Conservation (phyloP, 1,284 basidiomycete species). For the Microbotryum silenes-acaulis region DNA sequence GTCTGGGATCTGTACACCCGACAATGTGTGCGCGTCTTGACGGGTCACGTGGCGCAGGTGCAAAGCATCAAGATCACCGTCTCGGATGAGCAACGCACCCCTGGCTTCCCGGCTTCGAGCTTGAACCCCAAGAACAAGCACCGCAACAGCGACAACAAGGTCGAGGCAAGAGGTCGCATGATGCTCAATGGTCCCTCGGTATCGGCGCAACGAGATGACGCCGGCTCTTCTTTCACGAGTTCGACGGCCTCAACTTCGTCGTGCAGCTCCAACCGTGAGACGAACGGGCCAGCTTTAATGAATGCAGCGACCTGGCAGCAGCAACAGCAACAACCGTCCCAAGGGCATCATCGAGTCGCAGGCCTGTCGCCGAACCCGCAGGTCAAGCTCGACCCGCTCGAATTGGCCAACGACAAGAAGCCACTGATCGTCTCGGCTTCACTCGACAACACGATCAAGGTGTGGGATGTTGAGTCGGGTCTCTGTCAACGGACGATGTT, state of each 20-base stretch:
- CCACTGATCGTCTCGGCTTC: constrained; percentile 81
- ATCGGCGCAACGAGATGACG: too few relatives aligned
- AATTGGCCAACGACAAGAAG: constrained; percentile 38
- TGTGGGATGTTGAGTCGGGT: constrained; percentile 91
- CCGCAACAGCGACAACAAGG: neutral
- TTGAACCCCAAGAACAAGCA: neutral
- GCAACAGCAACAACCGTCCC: neutral
- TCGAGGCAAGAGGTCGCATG: neutral
- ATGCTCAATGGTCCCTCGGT: too few relatives aligned
- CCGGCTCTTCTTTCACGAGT: too few relatives aligned
- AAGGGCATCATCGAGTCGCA: neutral
- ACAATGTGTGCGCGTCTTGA: constrained; percentile 74
- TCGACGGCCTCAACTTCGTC: too few relatives aligned
- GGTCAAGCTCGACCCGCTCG: constrained; percentile 10
- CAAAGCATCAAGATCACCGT: constrained; percentile 64
- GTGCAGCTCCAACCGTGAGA: too few relatives aligned
- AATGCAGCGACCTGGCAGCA: neutral
- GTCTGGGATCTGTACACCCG: constrained; percentile 84
- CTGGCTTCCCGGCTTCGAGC: constrained; percentile 31
- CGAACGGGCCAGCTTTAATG: too few relatives aligned
- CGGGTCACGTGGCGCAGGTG: constrained; percentile 89
- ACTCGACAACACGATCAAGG: constrained; percentile 90
- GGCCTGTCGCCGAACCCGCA: neutral
- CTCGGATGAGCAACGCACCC: constrained; percentile 29
- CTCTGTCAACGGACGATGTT: constrained; percentile 77